Percentiles rank a stretch among this genome's conserved stretches.
phyloP scores from a whole-genome alignment of 345 rosid genomes.

The Citrus glauca region DNA sequence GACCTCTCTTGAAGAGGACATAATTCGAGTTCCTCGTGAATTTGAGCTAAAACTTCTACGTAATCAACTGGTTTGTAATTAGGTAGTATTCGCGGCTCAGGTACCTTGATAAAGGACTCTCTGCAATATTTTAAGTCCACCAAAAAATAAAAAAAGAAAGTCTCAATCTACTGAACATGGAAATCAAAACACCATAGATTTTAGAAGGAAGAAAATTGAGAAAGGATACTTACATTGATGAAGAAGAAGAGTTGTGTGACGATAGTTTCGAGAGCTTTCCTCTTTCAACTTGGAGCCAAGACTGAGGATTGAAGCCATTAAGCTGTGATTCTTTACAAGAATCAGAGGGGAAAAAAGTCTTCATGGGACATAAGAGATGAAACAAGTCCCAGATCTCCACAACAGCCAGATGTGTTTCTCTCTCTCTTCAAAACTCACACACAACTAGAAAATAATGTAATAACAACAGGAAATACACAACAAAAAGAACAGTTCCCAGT shows the following conservation, averaged over 20 bases:
- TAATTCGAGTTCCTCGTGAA: conserved; percentile 93
- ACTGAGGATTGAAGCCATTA: conserved; percentile 85
- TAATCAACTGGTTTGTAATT: conserved; percentile 82
- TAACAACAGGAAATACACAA: neutral
- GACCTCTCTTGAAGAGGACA: conserved; percentile 65
- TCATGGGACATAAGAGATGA: conserved; percentile 87
- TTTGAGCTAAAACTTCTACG: conserved; percentile 92
- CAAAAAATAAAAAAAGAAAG: neutral
- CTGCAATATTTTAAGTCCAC: conserved; percentile 37
- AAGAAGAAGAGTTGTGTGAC: conserved; percentile 35
- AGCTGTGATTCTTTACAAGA: conserved; percentile 83
- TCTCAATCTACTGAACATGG: conserved; percentile 11
- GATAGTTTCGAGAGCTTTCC: conserved; percentile 70
- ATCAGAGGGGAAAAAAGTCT: conserved; percentile 75
- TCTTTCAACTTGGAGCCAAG: conserved; percentile 99
- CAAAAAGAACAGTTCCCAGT: conserved; percentile 12
- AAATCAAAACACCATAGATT: neutral
- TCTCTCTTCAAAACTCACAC: conserved; percentile 26
- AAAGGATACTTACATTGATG: conserved; percentile 67
- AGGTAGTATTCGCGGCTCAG: conserved; percentile 74
- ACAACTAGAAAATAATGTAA: conserved; percentile 5
- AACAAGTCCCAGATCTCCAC: conserved; percentile 99
- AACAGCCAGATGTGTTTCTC: conserved; percentile 43
- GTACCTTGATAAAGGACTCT: conserved; percentile 93
- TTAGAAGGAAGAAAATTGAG: neutral